Base-by-base conservation (phyloP, 495 filamentous ascomycete genomes). In the Trypethelium eluteriae region DNA sequence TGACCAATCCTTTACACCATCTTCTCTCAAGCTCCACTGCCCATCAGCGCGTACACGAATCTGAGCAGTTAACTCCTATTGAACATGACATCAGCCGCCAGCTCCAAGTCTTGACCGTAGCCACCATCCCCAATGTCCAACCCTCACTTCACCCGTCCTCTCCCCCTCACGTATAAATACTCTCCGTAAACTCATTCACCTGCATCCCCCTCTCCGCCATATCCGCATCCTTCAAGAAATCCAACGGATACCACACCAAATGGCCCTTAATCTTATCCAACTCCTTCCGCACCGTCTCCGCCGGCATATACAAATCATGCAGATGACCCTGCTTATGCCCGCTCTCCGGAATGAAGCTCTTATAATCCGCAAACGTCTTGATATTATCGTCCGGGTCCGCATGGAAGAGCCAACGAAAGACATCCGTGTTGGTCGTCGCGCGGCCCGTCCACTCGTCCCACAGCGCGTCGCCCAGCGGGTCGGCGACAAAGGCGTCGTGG, bases 191-290 rank as follows among this genome's bases (percentile, higher is more conserved):
- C 18, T 80, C 76, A 76, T 92, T 92, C 67, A 92, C 81, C 72
- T 86, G 81, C 78, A 92, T 70, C 0, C 93, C 94, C 72, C 83
- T 88, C 79, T 97, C 94, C 0, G 92, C 93, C 93, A 97, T 94
- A 70, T 88, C 81, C 0, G 88, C 93, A 70, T 96, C 89, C 67
- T 81, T 79, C 72, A 97, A 76, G 72, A 96, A 98, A 49, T 93
- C 85, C 70, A 97, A 72, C 61, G 92, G 93, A 88, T 96, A 91
- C 93, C 93, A 97, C 0, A 98, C 92, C 38, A 98, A 75, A 80
- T 97, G 94, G 0, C 93, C 94, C 75, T 85, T 88, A 73, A 97
- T 85, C 69, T 84, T 77, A 72, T 91, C 88, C 39, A 98, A 79
- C 75, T 91, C 90, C 72, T 82, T 70, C 34, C 89, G 82, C 14